These are phyloP conservation scores for Chernovozyma aurita DNA, from an alignment of 1,139 yeast genomes.

Conservation along the genomic window DNA sequence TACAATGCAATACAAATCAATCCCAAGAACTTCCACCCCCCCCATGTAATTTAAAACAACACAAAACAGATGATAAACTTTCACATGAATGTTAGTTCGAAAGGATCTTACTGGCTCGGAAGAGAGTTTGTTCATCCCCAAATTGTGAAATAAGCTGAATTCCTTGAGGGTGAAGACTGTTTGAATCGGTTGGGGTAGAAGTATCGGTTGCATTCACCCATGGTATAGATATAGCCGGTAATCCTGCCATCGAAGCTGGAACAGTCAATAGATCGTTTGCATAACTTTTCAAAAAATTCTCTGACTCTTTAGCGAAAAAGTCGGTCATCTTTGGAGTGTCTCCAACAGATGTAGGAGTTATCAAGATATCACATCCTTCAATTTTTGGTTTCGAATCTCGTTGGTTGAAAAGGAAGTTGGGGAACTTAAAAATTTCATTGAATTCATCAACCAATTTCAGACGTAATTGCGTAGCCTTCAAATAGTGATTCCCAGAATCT, in stretches of 20 bases:
- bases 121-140: conserved; percentile 69
- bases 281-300: conserved; percentile 59
- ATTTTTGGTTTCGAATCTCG: conserved; percentile 6
- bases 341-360: conserved; percentile 71
- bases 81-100: too few species aligned
- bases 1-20: too few species aligned
- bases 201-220: conserved; percentile 24
- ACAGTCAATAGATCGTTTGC: conserved; percentile 82
- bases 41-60: too few species aligned
- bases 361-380: conserved; percentile 59
- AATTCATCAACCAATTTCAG: conserved; percentile 59
- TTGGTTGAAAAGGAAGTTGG: conserved; percentile 37
- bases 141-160: conserved; percentile 82
- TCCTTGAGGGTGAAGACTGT: conserved; percentile 34
- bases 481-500: conserved; percentile 70
- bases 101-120: conserved; percentile 28
- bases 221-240: conserved; percentile 83
- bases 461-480: conserved; percentile 71
- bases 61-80: too few species aligned
- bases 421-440: conserved; percentile 52
- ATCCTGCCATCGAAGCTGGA: conserved; percentile 88
- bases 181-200: too few species aligned
- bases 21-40: too few species aligned
- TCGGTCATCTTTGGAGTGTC: conserved; percentile 51
- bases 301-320: conserved; percentile 24